Base-by-base conservation (phyloP, 208 protist species). In the Phytomonas sp. region DNA sequence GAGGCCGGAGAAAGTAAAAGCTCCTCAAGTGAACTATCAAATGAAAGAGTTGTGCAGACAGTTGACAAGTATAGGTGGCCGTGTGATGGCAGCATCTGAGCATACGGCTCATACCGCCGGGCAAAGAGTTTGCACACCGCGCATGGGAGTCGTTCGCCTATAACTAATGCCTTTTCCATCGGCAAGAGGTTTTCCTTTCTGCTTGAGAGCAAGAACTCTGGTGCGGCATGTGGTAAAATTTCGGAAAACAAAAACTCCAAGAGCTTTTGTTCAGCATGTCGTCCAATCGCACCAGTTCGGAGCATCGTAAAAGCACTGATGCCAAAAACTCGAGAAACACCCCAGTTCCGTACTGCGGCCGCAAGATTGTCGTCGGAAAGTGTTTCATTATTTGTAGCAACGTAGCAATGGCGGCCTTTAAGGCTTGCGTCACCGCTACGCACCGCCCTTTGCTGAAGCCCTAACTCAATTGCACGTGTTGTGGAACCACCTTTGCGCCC, bases 221-320 rank as follows among this genome's bases (percentile, higher is more conserved):
- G 17, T 60, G 69, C 28, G 64, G 46, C n/a, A 40, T 40, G 31
- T 33, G 30, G 30, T 26, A 79, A 72, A 31, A 76, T 68, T 30
- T 71, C 23, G 7, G 63, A 31, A 11, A 56, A 31, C 23, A 85
- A 56, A 60, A 73, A 71, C n/a, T 74, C 72, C 40, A 85, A 68
- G 15, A 85, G 71, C 62, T 85, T 85, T 66, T 77, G 70, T 70
- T 85, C 80, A 1, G 80, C 80, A 65, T 85, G 80, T 31, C 72
- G 69, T 2, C 80, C 77, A 26, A 75, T 71, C 30, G 63, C 68
- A 2, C 77, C 80, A 23, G 60, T 75, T 56, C 20, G 46, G 0
- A 85, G 74, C 20, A 85, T 68, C 23, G 70, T 60, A 29, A 81
- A 78, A 28, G 70, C 77, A 33, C 32, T 65, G n/a, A 85, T 82